Base-by-base conservation (phyloP, 108 stramenopile genomes). In the Fragilaria radians region DNA sequence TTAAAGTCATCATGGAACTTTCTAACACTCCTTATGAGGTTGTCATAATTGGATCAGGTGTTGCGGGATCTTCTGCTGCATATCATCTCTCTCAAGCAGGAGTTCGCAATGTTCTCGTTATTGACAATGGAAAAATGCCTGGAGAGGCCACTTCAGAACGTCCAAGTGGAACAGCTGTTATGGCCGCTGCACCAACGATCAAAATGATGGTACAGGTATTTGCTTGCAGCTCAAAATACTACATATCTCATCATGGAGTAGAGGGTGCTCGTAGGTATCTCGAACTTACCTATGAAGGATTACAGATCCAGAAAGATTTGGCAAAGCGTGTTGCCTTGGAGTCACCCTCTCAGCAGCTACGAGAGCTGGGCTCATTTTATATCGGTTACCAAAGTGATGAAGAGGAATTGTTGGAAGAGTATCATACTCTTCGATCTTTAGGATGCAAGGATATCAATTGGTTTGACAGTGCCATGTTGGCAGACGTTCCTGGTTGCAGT, bases 121-220 rank as follows among this genome's bases (percentile, higher is more conserved):
- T 74, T 17, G 73, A 74, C 48, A 48, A 62, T 3, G 73, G 73
- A 27, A 62, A 67, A 5, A 24, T 45, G 17, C 36, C 67, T 23
- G 72, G 72, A 24, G 66, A 68, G 32, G 73, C 67, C 0, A 14
- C 26, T n/a, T 48, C 24, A 23, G 33, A 56, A 17, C 67, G 62
- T 7, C 48, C 50, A 27, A 69, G 73, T 33, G 73, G 73, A 0
- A 69, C 49, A 48, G 73, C 73, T 23, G 65, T 64, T 3, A 63
- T 74, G 67, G 21, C 19, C 25, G 46, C 28, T 19, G 65, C 59
- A 28, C 65, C 62, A 14, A 57, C 34, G 4, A 51, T 74, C 47
- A 74, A 74, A 60, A 74, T 74, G 73, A 74, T 74, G 73, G 57
- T 59, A 14, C 67, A 69, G 59, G 27, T 74, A 22, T 74, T 65